Evolutionary conservation across 164 flowering plant genomes (phyloP).

Genomic region (Umbellularia californica): DNA sequence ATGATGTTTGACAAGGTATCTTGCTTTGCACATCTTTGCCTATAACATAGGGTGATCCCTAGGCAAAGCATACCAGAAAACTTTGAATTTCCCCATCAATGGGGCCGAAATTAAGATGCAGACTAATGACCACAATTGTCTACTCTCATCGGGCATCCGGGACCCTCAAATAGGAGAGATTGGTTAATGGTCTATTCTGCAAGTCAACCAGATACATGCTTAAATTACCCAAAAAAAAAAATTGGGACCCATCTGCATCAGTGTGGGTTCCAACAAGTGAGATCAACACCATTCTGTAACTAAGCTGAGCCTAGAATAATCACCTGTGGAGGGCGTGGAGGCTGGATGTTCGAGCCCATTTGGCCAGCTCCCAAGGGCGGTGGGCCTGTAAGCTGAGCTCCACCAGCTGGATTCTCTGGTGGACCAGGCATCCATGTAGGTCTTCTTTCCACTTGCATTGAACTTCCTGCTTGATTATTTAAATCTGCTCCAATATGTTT

Average conservation of each 20-base stretch:
- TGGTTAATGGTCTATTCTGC: no score
- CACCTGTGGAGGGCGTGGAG: conserved; percentile 54
- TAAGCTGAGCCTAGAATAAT: background rate
- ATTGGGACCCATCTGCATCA: background rate
- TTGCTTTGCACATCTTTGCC: no score
- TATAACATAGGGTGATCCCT: no score
- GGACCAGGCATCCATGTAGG: conserved; percentile 56
- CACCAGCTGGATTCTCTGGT: conserved; percentile 37
- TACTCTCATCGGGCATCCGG: background rate
- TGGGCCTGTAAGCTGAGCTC: conserved; percentile 49
- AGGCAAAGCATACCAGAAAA: no score
- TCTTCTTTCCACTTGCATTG: conserved; percentile 62
- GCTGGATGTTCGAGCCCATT: conserved; percentile 50
- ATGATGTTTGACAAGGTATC: no score
- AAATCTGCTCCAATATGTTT: conserved; percentile 52
- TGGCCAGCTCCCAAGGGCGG: conserved; percentile 49
- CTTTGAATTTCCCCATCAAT: no score
- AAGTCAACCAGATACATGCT: background rate
- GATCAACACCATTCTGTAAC: background rate
- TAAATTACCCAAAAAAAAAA: no score
- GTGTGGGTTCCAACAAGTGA: background rate
- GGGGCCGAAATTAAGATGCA: no score
- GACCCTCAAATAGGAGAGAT: background rate
- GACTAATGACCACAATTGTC: background rate
- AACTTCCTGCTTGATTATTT: conserved; percentile 41